Percentiles rank a stretch among this genome's conserved stretches.
phyloP scores from a whole-genome alignment of 495 filamentous ascomycete genomes.

The Terfezia boudieri region DNA sequence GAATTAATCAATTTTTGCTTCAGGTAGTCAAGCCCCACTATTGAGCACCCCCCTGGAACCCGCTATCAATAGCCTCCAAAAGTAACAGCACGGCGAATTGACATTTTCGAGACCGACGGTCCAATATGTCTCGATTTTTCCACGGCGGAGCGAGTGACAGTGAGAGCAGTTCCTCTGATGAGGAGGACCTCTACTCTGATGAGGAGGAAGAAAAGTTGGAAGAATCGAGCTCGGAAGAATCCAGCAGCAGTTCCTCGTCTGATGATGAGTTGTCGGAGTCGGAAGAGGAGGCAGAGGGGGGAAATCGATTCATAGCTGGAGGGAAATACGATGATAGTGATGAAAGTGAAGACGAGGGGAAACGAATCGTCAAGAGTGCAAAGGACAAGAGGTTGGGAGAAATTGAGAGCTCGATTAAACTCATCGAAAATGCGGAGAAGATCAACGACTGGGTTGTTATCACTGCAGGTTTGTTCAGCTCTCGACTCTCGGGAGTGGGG shows the following conservation, averaged over 20 bases:
- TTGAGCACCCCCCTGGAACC: not conserved
- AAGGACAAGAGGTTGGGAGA: conserved; percentile 95
- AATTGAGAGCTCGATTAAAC: conserved; percentile 64
- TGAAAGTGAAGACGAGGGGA: conserved; percentile 59
- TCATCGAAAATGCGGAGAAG: conserved; percentile 89
- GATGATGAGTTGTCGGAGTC: conserved; percentile 35
- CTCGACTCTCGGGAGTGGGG: not conserved
- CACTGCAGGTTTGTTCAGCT: conserved; percentile 43
- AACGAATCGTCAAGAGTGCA: conserved; percentile 76
- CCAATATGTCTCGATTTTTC: conserved; percentile 88
- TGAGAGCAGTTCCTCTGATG: conserved; percentile 57
- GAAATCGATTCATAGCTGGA: conserved; percentile 62
- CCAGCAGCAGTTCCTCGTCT: conserved; percentile 20
- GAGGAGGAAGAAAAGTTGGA: conserved; percentile 36
- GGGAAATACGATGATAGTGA: conserved; percentile 55
- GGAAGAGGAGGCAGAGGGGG: conserved; percentile 41
- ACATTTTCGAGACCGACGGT: not conserved
- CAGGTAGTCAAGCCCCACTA: not conserved
- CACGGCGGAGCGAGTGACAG: conserved; percentile 79
- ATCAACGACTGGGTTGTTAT: conserved; percentile 94
- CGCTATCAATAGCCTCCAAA: not conserved
- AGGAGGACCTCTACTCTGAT: conserved; percentile 59
- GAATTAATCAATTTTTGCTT: not conserved
- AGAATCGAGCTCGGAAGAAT: conserved; percentile 21
- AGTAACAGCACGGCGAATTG: too few species aligned